These are phyloP conservation scores for Pachysandra terminalis DNA, from an alignment of 164 flowering plant species.

Conservation along the genomic window DNA sequence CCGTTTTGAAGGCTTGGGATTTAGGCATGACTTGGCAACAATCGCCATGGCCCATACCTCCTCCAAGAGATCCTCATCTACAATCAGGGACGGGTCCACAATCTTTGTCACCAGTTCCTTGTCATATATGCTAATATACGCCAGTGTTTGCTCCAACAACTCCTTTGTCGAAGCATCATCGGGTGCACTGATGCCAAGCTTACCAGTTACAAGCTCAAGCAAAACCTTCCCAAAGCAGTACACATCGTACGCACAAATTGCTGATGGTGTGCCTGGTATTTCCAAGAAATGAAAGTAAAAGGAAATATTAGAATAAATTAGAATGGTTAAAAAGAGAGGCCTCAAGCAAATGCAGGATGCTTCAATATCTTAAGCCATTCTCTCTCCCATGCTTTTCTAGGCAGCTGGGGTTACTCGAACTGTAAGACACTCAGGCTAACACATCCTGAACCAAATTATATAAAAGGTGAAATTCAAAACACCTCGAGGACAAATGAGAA, in stretches of 20 bases:
- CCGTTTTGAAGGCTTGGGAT: slow-evolving; percentile 74
- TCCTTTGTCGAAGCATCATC: slow-evolving; percentile 45
- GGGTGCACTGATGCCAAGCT: slow-evolving; percentile 67
- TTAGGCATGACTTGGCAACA: slow-evolving; percentile 80
- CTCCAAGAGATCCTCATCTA: slow-evolving; percentile 77
- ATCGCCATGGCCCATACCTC: slow-evolving; percentile 97
- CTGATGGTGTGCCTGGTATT: slow-evolving; percentile 47
- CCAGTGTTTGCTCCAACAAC: slow-evolving; percentile 63
- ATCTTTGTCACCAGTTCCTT: slow-evolving; percentile 69
- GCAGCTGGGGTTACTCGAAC: no score
- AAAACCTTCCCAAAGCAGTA: slow-evolving; percentile 86
- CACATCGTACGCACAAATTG: slow-evolving; percentile 76
- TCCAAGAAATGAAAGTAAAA: neutral
- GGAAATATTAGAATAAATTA: neutral
- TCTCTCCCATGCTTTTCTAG: no score
- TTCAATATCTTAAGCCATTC: no score
- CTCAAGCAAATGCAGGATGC: no score
- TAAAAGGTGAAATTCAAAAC: no score
- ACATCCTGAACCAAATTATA: no score
- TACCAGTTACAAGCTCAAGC: slow-evolving; percentile 84
- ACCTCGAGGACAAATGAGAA: no score
- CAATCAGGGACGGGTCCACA: slow-evolving; percentile 66
- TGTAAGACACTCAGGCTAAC: no score
- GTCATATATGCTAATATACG: slow-evolving; percentile 63
- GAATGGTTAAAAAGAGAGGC: no score